These are phyloP conservation scores for Trebouxia sp. DNA, from an alignment of 139 green algal genomes.

Conservation along the genomic window DNA sequence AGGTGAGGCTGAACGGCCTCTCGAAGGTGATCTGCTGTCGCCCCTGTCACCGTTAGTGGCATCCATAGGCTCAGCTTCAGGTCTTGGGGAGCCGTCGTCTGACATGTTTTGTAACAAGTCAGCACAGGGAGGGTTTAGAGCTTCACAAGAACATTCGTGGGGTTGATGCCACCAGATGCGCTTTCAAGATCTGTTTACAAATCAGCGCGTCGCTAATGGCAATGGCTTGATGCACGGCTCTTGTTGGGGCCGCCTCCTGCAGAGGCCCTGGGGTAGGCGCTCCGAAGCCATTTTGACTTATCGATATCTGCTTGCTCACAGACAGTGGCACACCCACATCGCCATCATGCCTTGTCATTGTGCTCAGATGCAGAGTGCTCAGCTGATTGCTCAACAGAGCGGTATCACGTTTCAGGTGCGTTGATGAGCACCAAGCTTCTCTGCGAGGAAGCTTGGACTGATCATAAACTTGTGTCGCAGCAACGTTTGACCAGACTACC, in stretches of 20 bases:
- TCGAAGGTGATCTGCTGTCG: background rate
- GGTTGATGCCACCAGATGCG: no score
- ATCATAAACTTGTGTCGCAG: background rate
- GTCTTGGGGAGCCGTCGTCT: constrained; percentile 1
- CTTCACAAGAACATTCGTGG: no score
- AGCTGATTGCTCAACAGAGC: background rate
- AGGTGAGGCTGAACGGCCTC: background rate
- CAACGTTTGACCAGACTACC: background rate
- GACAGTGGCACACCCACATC: no score
- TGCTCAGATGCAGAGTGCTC: background rate
- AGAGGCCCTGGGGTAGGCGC: no score
- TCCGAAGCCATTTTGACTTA: no score
- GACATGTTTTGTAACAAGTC: no score
- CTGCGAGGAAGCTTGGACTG: background rate
- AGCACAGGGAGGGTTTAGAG: no score
- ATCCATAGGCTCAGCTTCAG: background rate
- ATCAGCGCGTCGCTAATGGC: no score
- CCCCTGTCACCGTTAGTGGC: background rate
- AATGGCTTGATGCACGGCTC: no score
- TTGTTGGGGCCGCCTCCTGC: no score
- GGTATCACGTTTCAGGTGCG: background rate
- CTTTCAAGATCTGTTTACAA: no score
- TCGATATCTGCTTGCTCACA: no score
- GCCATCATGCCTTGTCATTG: background rate
- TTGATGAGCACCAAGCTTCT: background rate